phyloP scores from a whole-genome alignment of 1,284 basidiomycete species.

The Tilletiaria anomala region DNA sequence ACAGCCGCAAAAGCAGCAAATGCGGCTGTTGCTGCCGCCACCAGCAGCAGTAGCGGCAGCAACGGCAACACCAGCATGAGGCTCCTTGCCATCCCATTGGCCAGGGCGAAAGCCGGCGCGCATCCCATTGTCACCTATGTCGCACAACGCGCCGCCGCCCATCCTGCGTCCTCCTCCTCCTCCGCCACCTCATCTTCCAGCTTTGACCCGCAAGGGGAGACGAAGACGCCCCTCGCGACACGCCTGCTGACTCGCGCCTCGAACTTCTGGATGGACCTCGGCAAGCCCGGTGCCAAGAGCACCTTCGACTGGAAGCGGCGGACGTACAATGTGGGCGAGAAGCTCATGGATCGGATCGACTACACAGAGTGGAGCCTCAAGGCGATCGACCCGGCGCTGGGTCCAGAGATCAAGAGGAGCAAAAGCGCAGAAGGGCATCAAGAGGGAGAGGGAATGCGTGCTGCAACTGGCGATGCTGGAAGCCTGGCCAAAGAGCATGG shows the following conservation, averaged over 20 bases:
- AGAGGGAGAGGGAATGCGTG: neutral
- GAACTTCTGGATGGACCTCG: constrained; percentile 30
- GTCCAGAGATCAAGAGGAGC: constrained; percentile 17
- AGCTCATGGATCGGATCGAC: constrained; percentile 35
- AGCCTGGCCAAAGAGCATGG: neutral
- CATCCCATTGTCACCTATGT: constrained; percentile 26
- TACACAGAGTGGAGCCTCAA: constrained; percentile 39
- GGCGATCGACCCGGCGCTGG: constrained; percentile 27
- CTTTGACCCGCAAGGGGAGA: neutral
- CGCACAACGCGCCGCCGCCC: constrained; percentile 10
- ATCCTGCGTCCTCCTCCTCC: neutral
- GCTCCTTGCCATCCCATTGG: constrained; percentile 28
- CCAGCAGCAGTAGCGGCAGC: no score
- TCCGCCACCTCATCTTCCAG: neutral
- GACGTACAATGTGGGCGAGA: constrained; percentile 25
- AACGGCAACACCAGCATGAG: constrained; percentile 10
- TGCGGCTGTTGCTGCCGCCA: no score
- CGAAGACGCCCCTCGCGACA: constrained; percentile 10
- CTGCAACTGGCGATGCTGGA: constrained; percentile 1
- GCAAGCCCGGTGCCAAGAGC: constrained; percentile 19
- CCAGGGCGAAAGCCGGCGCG: constrained; percentile 12
- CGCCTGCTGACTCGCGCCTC: constrained; percentile 22
- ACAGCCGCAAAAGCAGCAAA: no score
- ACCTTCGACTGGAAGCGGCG: constrained; percentile 31
- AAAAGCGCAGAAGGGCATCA: constrained; percentile 4